phyloP scores from a whole-genome alignment of 306 rosid species.

The Vachellia collinsii region DNA sequence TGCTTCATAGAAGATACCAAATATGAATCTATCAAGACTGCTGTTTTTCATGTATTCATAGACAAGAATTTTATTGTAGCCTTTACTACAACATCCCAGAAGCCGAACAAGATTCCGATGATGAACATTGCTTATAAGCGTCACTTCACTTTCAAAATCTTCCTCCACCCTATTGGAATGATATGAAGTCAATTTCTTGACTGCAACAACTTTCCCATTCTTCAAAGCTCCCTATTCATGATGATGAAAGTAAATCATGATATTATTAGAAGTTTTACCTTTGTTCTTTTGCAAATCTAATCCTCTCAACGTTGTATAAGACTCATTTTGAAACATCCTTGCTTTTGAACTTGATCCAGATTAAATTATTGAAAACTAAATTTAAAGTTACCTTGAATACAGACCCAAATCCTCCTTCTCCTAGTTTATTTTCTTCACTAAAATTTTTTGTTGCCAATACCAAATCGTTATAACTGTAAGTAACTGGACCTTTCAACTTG shows the following conservation, averaged over 20 bases:
- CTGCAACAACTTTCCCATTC: constrained; percentile 54
- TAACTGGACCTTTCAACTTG: constrained; percentile 1
- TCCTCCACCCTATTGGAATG: constrained; percentile 39
- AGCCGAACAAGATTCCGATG: constrained; percentile 53
- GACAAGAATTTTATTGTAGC: constrained; percentile 49
- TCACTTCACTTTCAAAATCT: constrained; percentile 50
- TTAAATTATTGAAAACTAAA: not conserved
- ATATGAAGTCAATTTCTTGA: constrained; percentile 44
- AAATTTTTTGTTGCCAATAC: not conserved
- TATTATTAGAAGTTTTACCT: not conserved
- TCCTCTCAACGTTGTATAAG: not conserved
- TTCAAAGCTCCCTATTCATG: constrained; percentile 44
- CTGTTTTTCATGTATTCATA: constrained; percentile 51
- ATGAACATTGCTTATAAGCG: constrained; percentile 57
- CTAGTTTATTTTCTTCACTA: constrained; percentile 10
- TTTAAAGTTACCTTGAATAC: constrained; percentile 38
- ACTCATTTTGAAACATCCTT: not conserved
- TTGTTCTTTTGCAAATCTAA: not conserved
- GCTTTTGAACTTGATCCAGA: not conserved
- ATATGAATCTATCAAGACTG: constrained; percentile 53
- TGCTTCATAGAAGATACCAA: constrained; percentile 30
- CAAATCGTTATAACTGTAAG: constrained; percentile 4
- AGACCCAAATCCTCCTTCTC: constrained; percentile 9
- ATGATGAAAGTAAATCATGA: not conserved
- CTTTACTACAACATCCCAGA: constrained; percentile 53